Conservation (phyloP, 257 asterid species). For the Mitragyna speciosa region DNA sequence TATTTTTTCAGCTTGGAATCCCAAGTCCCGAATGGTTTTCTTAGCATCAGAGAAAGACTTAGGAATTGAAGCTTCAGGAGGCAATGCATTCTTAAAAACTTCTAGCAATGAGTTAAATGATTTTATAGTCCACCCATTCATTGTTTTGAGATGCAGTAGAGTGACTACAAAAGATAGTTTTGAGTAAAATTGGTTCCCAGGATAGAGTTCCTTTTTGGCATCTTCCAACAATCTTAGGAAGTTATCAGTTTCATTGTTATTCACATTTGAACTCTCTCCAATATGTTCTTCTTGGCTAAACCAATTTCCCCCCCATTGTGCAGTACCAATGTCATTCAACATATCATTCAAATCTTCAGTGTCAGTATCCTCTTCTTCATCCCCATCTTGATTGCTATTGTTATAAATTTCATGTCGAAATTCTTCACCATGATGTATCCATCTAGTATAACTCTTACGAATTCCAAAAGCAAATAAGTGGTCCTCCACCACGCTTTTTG, state of each 20-base stretch:
- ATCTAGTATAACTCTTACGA: too few relatives aligned
- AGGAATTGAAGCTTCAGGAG: neutral
- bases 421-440: too few relatives aligned
- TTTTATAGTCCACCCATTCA: conserved; percentile 7
- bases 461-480: too few relatives aligned
- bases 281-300: neutral
- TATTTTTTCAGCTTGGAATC: conserved; percentile 5
- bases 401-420: too few relatives aligned
- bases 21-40: conserved; percentile 6
- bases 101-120: conserved; percentile 9
- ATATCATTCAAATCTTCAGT: neutral
- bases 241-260: neutral
- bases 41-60: conserved; percentile 9
- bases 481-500: too few relatives aligned
- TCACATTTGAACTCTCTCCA: neutral
- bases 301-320: neutral
- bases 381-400: too few relatives aligned
- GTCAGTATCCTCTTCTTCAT: too few relatives aligned
- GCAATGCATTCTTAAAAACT: conserved; percentile 5
- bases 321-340: neutral
- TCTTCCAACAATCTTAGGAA: neutral
- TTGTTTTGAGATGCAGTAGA: conserved; percentile 1
- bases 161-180: neutral
- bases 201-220: neutral
- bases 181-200: neutral